Evolutionary conservation across 495 filamentous ascomycete genomes (phyloP).

Genomic region (Neurospora sp.): DNA sequence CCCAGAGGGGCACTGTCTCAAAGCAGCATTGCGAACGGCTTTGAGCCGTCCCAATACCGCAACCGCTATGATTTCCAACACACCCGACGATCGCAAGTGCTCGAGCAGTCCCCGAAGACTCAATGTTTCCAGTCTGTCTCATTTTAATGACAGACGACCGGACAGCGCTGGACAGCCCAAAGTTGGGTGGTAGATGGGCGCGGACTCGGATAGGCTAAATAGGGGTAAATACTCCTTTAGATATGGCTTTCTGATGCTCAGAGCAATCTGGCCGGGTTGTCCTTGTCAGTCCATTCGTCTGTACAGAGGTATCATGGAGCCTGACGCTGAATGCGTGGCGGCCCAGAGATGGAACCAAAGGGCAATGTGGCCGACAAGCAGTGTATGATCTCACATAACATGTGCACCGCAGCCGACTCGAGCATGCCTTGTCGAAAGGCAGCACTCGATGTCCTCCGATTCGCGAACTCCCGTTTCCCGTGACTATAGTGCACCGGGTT

Average conservation of each 20-base stretch:
- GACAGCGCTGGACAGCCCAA: background rate
- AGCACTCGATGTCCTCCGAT: background rate
- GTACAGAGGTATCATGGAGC: background rate
- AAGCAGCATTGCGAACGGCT: background rate
- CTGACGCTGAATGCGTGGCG: background rate
- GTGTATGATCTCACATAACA: background rate
- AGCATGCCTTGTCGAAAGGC: background rate
- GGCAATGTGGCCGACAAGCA: background rate
- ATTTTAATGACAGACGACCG: background rate
- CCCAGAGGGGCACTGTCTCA: background rate
- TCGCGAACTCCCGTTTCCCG: background rate
- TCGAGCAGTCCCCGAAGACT: background rate
- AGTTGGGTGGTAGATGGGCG: background rate
- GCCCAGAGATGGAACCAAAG: background rate
- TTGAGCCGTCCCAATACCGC: background rate
- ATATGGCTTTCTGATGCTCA: background rate
- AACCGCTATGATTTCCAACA: background rate
- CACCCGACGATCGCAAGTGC: background rate
- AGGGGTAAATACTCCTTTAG: background rate
- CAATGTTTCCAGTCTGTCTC: background rate
- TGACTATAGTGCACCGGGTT: background rate
- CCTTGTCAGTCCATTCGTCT: background rate
- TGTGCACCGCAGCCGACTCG: background rate
- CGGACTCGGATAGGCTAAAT: background rate
- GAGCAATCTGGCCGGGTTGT: background rate